Evolutionary conservation across 78 protist genomes (phyloP).

Genomic region (Dictyostelium capitatum): DNA sequence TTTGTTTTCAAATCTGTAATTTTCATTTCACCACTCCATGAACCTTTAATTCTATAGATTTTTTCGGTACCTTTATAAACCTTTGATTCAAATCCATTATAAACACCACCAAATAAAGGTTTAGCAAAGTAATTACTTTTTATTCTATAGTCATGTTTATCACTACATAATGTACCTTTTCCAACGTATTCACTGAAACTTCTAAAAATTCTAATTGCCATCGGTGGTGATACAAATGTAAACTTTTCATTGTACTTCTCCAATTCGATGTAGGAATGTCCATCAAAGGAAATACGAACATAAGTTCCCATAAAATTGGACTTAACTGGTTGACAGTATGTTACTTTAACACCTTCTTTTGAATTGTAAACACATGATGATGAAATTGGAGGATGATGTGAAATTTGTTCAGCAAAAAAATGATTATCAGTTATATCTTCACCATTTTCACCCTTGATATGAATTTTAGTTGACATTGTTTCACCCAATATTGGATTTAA

Average conservation of each 20-base stretch:
- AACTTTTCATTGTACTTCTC: constrained; percentile 37
- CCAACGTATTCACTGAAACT: constrained; percentile 49
- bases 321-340: constrained; percentile 18
- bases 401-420: constrained; percentile 61
- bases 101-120: constrained; percentile 51
- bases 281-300: constrained; percentile 41
- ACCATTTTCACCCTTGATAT: background rate
- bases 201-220: constrained; percentile 66
- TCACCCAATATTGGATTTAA: constrained; percentile 72
- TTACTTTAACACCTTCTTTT: background rate
- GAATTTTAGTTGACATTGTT: constrained; percentile 16
- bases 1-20: constrained; percentile 38
- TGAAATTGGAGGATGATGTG: constrained; percentile 75
- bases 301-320: constrained; percentile 61
- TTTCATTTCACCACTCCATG: constrained; percentile 61
- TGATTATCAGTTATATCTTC: background rate
- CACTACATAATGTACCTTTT: background rate
- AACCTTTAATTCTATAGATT: constrained; percentile 36
- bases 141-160: constrained; percentile 7
- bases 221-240: background rate
- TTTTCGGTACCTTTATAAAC: constrained; percentile 67
- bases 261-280: background rate
- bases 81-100: constrained; percentile 39
- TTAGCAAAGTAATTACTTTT: constrained; percentile 29
- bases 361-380: background rate